Base-by-base conservation (phyloP, 2,329 filamentous ascomycete species). In the Fusarium bulbicola region DNA sequence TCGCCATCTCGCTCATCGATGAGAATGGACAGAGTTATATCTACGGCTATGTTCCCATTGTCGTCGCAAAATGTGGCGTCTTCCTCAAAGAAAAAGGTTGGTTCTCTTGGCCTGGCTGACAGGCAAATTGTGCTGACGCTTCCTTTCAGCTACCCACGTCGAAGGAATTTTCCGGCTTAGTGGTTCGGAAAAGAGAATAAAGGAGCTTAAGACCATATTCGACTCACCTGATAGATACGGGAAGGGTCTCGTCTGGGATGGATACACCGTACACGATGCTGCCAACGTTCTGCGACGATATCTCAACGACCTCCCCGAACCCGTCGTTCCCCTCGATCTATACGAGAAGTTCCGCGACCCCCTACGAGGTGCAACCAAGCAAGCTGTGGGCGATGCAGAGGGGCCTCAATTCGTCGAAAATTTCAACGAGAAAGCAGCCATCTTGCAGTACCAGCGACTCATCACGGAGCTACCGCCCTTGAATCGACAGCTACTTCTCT, bases 201-300 rank as follows among this genome's bases (percentile, higher is more conserved):
- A 98, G 82, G 96, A 98, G 81, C 89, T 99, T 36, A 95, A 97
- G 82, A 90, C 89, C 34, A 89, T 94, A 7, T 99, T 99, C 82
- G 94, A 98, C 82, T 97, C 95, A 1, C 96, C 96, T 45, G 94
- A 97, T 78, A 90, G 95, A 77, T 99, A 97, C 81, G 96, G 96
- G 61, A 99, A 99, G 83, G 96, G 96, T 21, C 88, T 99, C 32
- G 93, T 97, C 77, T 99, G 96, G 96, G 93, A 94, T 52, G 96
- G 96, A 52, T 99, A 97, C 81, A 99, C 96, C 1, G 96, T 99
- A 46, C 96, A 99, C 82, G 96, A 99, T 87, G 96, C 96, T 32
- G 95, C 96, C 78, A 99, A 98, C 80, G 95, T 99, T 69, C 88
- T 99, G 49, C 92, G 96, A 71, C 91, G 96, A 76, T 99, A 99